Conservation (phyloP, 768 basidiomycete species). For the Tulasnella sp. region DNA sequence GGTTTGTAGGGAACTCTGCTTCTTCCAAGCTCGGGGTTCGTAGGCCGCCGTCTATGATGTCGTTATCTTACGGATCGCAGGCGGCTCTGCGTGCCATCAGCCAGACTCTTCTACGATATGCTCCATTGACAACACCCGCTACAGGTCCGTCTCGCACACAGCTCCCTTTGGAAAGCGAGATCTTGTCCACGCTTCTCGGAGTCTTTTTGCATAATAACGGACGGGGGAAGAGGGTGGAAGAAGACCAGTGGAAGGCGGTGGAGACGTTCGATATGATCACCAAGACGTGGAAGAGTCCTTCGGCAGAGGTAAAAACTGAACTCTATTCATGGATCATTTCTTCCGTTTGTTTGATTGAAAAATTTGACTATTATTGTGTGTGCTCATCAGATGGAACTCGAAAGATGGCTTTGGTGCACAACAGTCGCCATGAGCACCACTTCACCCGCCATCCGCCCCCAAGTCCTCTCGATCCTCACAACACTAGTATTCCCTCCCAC, state of each 20-base stretch:
- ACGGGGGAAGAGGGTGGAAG: slow-evolving; percentile 26
- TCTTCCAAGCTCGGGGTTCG: slow-evolving; percentile 26
- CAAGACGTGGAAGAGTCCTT: slow-evolving; percentile 44
- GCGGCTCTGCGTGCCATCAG: slow-evolving; percentile 37
- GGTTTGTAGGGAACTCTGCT: not conserved
- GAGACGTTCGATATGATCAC: slow-evolving; percentile 50
- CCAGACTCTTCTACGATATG: slow-evolving; percentile 37
- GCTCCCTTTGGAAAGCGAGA: slow-evolving; percentile 40
- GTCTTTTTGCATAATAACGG: slow-evolving; percentile 27
- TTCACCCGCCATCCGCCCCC: slow-evolving; percentile 33
- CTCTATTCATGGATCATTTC: not conserved
- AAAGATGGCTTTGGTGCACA: slow-evolving; percentile 61
- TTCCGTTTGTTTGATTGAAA: not conserved
- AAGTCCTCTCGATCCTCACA: slow-evolving; percentile 41
- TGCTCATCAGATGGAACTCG: slow-evolving; percentile 30
- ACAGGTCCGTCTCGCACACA: slow-evolving; percentile 5
- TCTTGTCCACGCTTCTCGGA: slow-evolving; percentile 45
- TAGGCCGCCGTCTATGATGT: slow-evolving; percentile 36
- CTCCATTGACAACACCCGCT: slow-evolving; percentile 31
- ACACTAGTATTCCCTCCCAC: slow-evolving; percentile 33
- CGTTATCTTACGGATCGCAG: slow-evolving; percentile 20
- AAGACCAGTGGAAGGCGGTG: slow-evolving; percentile 44
- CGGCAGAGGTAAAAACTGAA: slow-evolving; percentile 47
- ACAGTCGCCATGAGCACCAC: slow-evolving; percentile 40
- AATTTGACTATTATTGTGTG: slow-evolving; percentile 23